Evolutionary conservation across 768 basidiomycete genomes (phyloP).

Genomic region (Gloeostereum incarnatum): DNA sequence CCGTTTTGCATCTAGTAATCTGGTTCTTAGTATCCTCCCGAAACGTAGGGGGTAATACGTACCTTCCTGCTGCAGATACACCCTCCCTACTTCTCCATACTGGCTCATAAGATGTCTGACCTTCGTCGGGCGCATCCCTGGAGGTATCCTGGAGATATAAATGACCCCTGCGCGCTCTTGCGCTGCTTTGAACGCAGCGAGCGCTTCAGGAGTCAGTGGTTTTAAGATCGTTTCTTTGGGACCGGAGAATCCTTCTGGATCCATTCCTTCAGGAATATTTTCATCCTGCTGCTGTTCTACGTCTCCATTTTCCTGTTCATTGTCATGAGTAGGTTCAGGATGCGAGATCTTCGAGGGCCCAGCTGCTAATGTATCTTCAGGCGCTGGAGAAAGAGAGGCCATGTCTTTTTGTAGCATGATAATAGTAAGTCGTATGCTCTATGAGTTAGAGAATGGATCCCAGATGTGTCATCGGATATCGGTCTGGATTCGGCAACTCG

Average conservation of each 20-base stretch:
- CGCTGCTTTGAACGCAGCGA: constrained; percentile 64
- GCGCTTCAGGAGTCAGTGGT: constrained; percentile 65
- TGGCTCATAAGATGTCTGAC: constrained; percentile 88
- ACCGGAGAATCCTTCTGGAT: constrained; percentile 49
- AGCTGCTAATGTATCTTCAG: neutral
- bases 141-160: constrained; percentile 94
- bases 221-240: constrained; percentile 53
- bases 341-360: neutral
- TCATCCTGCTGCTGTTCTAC: constrained; percentile 17
- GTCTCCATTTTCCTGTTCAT: constrained; percentile 16
- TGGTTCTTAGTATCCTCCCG: constrained; percentile 1
- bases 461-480: too few species aligned
- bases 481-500: too few species aligned
- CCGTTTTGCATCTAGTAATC: constrained; percentile 63
- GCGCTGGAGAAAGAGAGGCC: too few species aligned
- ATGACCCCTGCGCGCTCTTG: constrained; percentile 78
- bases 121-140: constrained; percentile 95
- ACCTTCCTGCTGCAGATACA: constrained; percentile 94
- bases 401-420: too few species aligned
- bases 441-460: too few species aligned
- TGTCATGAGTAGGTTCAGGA: constrained; percentile 3
- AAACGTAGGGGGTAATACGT: constrained; percentile 10
- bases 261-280: constrained; percentile 35
- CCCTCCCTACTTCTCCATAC: constrained; percentile 85
- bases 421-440: too few species aligned